Evolutionary conservation across 2,329 filamentous ascomycete genomes (phyloP).

Genomic region (Aspergillus transmontanensis): DNA sequence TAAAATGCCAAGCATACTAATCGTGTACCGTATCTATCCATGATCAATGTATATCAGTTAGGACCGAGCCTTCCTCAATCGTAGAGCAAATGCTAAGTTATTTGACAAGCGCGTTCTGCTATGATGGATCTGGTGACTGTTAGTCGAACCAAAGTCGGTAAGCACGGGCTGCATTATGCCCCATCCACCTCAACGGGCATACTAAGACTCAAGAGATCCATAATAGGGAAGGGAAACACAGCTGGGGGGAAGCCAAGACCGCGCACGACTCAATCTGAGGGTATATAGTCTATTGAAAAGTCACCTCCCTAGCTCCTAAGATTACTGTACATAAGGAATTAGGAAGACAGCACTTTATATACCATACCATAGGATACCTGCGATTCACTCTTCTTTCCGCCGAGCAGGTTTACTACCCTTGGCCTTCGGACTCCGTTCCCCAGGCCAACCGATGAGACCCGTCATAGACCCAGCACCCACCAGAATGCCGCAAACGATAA

Average conservation of each 20-base stretch:
- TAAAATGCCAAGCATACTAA: slow-evolving; percentile 17
- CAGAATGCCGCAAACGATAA: slow-evolving; percentile 43
- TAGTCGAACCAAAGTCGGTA: background rate
- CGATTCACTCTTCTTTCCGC: slow-evolving; percentile 7
- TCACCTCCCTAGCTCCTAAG: background rate
- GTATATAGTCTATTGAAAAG: background rate
- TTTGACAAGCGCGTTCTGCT: background rate
- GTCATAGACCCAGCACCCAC: slow-evolving; percentile 32
- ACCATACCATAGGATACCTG: background rate
- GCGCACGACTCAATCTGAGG: background rate
- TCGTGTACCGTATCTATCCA: slow-evolving; percentile 33
- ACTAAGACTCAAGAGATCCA: background rate
- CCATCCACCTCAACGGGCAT: background rate
- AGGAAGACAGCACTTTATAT: background rate
- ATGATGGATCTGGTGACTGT: background rate
- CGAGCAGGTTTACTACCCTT: slow-evolving; percentile 1
- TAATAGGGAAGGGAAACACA: background rate
- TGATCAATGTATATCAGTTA: slow-evolving; percentile 38
- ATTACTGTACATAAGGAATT: background rate
- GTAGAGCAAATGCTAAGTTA: background rate
- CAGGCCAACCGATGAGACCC: slow-evolving; percentile 26
- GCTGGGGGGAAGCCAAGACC: background rate
- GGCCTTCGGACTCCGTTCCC: background rate
- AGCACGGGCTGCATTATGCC: background rate
- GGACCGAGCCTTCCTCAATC: slow-evolving; percentile 30